phyloP scores from a whole-genome alignment of 1,139 yeast genomes.

The Taiozyma sp. region DNA sequence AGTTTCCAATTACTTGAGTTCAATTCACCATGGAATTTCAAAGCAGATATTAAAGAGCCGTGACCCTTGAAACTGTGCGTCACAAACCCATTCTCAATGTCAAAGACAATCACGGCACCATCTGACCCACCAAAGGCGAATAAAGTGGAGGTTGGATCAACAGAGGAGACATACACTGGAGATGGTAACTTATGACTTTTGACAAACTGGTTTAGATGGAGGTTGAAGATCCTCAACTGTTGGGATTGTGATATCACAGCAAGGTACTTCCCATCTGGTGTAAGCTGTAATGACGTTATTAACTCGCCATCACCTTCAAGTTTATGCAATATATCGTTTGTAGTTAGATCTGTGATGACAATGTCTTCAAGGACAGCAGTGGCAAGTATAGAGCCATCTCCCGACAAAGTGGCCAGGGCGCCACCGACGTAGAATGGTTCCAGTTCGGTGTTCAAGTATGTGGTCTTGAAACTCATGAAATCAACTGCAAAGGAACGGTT shows the following conservation, averaged over 20 bases:
- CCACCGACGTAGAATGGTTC: slow-evolving; percentile 86
- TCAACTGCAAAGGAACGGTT: not conserved
- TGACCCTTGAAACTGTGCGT: slow-evolving; percentile 94
- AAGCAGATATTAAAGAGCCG: slow-evolving; percentile 83
- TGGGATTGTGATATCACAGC: slow-evolving; percentile 82
- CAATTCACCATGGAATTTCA: slow-evolving; percentile 67
- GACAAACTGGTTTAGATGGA: slow-evolving; percentile 35
- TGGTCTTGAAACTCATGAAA: slow-evolving; percentile 22
- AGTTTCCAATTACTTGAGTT: slow-evolving; percentile 72
- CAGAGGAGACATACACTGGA: slow-evolving; percentile 74
- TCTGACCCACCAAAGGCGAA: slow-evolving; percentile 96
- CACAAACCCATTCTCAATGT: slow-evolving; percentile 77
- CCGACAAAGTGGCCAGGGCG: slow-evolving; percentile 62
- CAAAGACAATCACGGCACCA: slow-evolving; percentile 90
- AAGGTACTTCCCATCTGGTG: slow-evolving; percentile 68
- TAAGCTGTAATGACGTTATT: slow-evolving; percentile 65
- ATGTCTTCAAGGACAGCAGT: slow-evolving; percentile 76
- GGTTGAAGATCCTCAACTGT: slow-evolving; percentile 59
- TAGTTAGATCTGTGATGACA: slow-evolving; percentile 55
- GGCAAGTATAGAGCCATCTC: slow-evolving; percentile 67
- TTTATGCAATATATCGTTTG: slow-evolving; percentile 52
- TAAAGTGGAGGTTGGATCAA: slow-evolving; percentile 76
- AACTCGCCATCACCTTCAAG: slow-evolving; percentile 85
- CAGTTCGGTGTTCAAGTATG: slow-evolving; percentile 41
- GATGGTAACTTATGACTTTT: slow-evolving; percentile 59